Percentiles rank a stretch among this genome's conserved stretches.
These are phyloP conservation scores for Cordyceps pruinosa DNA, from an alignment of 2,329 filamentous ascomycete genomes.

Conservation along the genomic window DNA sequence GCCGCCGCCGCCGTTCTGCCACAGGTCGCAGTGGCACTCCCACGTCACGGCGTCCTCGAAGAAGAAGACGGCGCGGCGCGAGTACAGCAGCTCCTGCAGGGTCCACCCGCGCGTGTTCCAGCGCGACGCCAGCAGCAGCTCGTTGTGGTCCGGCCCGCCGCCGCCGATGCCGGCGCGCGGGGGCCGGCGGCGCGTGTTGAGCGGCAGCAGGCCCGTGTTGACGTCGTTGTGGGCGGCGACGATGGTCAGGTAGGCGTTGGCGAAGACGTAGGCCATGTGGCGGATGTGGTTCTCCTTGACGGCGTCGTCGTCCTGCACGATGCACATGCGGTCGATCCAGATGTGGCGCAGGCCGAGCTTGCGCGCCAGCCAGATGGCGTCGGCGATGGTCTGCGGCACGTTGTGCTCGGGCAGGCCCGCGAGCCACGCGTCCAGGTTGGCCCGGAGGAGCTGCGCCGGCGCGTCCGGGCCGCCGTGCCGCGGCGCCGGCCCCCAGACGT, in stretches of 20 bases:
- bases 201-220: conserved; percentile 29
- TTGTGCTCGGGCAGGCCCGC: conserved; percentile 30
- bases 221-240: conserved; percentile 36
- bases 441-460: conserved; percentile 26
- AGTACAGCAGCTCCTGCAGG: conserved; percentile 36
- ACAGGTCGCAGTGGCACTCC: conserved; percentile 40
- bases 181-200: conserved; percentile 28
- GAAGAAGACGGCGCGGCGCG: conserved; percentile 36
- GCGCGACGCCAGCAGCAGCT: conserved; percentile 31
- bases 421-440: conserved; percentile 31
- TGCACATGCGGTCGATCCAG: conserved; percentile 41
- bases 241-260: conserved; percentile 38
- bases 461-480: conserved; percentile 22
- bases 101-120: conserved; percentile 39
- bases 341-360: conserved; percentile 37
- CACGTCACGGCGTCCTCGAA: conserved; percentile 37
- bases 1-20: conserved; percentile 26
- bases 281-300: conserved; percentile 34
- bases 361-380: conserved; percentile 37
- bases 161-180: conserved; percentile 17
- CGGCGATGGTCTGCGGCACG: conserved; percentile 35
- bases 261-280: conserved; percentile 40
- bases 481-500: conserved; percentile 32
- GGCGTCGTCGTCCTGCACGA: conserved; percentile 36
- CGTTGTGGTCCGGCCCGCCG: conserved; percentile 26